A percentile compares a stretch with the other conserved stretches of the same genome.
Conservation (phyloP, 2,329 filamentous ascomycete species). For the Xylaria arbuscula region DNA sequence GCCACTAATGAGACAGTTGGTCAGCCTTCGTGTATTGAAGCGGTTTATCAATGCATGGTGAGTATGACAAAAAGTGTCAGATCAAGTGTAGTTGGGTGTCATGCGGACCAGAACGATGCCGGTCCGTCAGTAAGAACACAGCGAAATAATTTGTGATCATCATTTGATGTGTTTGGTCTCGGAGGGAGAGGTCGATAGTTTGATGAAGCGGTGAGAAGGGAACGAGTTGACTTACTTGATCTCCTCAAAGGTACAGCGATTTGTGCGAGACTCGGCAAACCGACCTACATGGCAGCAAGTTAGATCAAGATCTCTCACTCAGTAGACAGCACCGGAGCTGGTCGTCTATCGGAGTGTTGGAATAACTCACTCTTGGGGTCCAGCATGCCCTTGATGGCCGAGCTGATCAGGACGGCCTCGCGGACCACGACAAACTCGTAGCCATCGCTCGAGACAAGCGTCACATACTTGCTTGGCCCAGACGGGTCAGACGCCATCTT, state of each 20-base stretch:
- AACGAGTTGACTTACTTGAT: conserved; percentile 71
- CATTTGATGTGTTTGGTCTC: conserved; percentile 43
- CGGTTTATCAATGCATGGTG: not conserved
- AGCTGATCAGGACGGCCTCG: conserved; percentile 75
- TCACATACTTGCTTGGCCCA: conserved; percentile 73
- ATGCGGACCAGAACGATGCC: conserved; percentile 57
- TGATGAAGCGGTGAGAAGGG: conserved; percentile 4
- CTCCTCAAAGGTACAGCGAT: conserved; percentile 74
- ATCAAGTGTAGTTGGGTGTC: conserved; percentile 73
- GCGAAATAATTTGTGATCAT: conserved; percentile 54
- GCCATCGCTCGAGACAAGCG: conserved; percentile 78
- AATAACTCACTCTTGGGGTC: conserved; percentile 69
- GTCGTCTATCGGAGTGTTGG: conserved; percentile 25
- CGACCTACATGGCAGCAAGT: conserved; percentile 58
- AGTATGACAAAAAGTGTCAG: conserved; percentile 53
- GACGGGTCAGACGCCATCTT: conserved; percentile 42
- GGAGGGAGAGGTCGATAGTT: not conserved
- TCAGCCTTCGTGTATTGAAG: conserved; percentile 36
- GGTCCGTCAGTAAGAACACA: conserved; percentile 63
- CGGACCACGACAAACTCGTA: conserved; percentile 81
- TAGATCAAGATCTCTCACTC: conserved; percentile 13
- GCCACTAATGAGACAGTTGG: conserved; percentile 61
- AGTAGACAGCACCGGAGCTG: not conserved
- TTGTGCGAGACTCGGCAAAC: conserved; percentile 73
- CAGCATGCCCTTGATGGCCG: conserved; percentile 79